phyloP scores from a whole-genome alignment of 169 alveolate species.

The Besnoitia besnoiti region DNA sequence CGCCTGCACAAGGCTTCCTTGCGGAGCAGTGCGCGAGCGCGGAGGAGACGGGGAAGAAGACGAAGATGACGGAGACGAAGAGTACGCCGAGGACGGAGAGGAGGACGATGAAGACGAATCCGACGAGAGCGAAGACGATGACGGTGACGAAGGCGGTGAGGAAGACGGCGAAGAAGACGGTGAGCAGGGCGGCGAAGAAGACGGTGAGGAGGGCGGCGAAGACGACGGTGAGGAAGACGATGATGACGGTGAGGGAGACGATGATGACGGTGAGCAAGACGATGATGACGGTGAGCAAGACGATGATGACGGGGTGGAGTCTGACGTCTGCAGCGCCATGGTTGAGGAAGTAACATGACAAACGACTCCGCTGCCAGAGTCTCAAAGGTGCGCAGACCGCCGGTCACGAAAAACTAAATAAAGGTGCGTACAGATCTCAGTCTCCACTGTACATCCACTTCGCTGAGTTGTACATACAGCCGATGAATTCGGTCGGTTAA shows the following conservation, averaged over 20 bases:
- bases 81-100: not conserved
- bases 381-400: no score
- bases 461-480: no score
- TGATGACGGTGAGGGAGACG: not conserved
- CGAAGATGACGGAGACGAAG: not conserved
- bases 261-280: not conserved
- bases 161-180: constrained; percentile 8
- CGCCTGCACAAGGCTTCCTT: no score
- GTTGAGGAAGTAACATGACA: not conserved
- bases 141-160: not conserved
- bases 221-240: not conserved
- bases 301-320: not conserved
- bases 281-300: not conserved
- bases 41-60: not conserved
- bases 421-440: no score
- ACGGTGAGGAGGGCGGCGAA: not conserved
- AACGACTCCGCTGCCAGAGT: no score
- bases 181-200: constrained; percentile 4
- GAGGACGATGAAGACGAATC: not conserved
- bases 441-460: no score
- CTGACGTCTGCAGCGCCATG: not conserved
- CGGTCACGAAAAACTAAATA: no score
- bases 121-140: not conserved
- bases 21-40: not conserved
- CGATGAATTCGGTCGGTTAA: no score